Base-by-base conservation (phyloP, 148 eudicot genomes). In the Chenopodium suecicum region DNA sequence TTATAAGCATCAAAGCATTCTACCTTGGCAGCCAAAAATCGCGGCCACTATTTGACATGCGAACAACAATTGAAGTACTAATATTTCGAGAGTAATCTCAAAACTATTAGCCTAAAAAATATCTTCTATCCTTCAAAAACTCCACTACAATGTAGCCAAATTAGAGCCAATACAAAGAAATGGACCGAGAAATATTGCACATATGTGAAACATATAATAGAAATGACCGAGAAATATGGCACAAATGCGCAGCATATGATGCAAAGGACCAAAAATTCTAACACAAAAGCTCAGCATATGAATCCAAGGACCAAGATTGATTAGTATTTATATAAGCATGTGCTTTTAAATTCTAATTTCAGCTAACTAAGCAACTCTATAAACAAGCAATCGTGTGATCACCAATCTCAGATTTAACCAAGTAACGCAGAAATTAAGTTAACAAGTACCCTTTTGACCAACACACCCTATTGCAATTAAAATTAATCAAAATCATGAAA, bases 361-460 rank as follows among this genome's bases (percentile, higher is more conserved):
- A 71, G 44, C 64, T n/a, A 25, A 25, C 0, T 46, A 77, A 77
- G 85, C 78, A 78, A 72, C 73, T 71, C 65, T 73, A 73, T 52
- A 64, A 73, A 54, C 60, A 75, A 83, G 79, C 79, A 79, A 83
- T 52, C 60, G 58, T 79, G 27, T 73, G 79, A 83, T 78, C 41
- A 23, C 31, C 29, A 52, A 68, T 25, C 29, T 25, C 1, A 47
- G 14, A 78, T 65, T 78, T 54, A 83, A 27, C 63, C 69, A n/a
- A 54, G 69, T 83, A 16, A 79, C 23, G 71, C 6, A 70, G 7
- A 74, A 11, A 58, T 79, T 74, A 83, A 79, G 85, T 78, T 54
- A 83, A 25, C 19, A 73, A 29, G 66, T 48, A 74, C 85, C 85
- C 65, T 78, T 83, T 83, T 78, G 82, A 83, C 85, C 27, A 34